A percentile compares a stretch with the other conserved stretches of the same genome.
Evolutionary conservation across 2,329 filamentous ascomycete species (phyloP).

Genomic region (Aspergillus neoniger): DNA sequence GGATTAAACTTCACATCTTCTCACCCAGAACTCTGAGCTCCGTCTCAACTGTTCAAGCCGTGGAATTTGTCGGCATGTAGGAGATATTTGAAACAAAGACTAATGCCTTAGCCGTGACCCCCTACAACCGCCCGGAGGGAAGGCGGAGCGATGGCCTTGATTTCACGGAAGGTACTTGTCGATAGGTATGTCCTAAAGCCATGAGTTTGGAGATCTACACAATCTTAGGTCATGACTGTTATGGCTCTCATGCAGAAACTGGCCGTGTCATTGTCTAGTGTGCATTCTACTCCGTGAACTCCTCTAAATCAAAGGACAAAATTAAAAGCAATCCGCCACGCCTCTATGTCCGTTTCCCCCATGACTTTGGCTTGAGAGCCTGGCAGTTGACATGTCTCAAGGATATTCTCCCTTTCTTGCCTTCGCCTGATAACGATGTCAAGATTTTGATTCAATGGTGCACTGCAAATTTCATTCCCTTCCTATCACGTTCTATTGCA

Average conservation of each 20-base stretch:
- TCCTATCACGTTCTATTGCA: neutral
- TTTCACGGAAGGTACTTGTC: neutral
- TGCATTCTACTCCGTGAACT: neutral
- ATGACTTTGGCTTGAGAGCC: neutral
- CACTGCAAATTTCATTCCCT: neutral
- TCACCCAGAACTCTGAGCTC: neutral
- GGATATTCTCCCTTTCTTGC: no score
- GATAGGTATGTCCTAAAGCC: neutral
- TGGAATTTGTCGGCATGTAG: neutral
- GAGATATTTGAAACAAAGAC: neutral
- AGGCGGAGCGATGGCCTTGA: neutral
- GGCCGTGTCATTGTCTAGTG: constrained; percentile 2
- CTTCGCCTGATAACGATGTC: neutral
- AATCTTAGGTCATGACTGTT: no score
- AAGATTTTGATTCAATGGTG: neutral
- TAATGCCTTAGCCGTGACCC: neutral
- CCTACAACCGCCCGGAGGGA: neutral
- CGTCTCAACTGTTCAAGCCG: neutral
- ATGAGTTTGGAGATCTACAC: neutral
- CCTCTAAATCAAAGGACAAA: neutral
- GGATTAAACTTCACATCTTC: constrained; percentile 7
- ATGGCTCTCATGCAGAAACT: neutral
- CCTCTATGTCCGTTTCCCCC: neutral
- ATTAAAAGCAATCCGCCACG: neutral
- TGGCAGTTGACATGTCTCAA: no score